Base-by-base conservation (phyloP, 2,329 filamentous ascomycete species). In the Akanthomyces lecanii region DNA sequence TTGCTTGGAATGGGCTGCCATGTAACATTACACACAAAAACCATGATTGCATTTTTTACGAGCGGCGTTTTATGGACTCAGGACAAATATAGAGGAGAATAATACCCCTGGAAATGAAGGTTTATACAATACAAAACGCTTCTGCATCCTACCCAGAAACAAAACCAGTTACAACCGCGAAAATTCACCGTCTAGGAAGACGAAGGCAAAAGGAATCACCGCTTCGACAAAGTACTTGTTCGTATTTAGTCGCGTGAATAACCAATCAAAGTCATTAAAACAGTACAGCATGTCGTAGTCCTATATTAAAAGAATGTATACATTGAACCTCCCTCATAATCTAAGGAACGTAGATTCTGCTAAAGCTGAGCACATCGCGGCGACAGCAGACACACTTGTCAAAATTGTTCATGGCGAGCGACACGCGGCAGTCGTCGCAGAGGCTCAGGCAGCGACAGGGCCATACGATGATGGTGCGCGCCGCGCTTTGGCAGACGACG, bases 321-420 rank as follows among this genome's bases (percentile, higher is more conserved):
- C 33, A 36, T 36, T 36, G 8, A 36, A 7, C 21, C 18, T 23
- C 3, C 12, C 18, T 28, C n/a, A 36, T 36, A 25, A 33, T 40
- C 65, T 65, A 89, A 56, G 95, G 95, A 47, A 98, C 92, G 80
- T 90, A 99, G 65, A 99, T 86, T 69, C 92, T 86, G 68, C 91
- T 93, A 75, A 97, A 98, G 61, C 93, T 95, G 62, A 87, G 85
- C 36, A 98, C 92, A 69, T 95, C 90, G 63, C 91, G 86, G 57
- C 95, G 85, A 74, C 95, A 98, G 71, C 94, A 98, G 45, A 98
- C 93, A 73, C 95, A 99, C 72, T 91, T 96, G 67, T 93, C 91
- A 73, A 96, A 98, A 74, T 98, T 98, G 74, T 97, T 96, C 87
- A 96, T 93, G 4, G 95, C 95, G 66, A 98, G 81, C 50, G 91